Evolutionary conservation across 176 grass and related monocot species (phyloP).

Genomic region (Aegilops sharonensis): DNA sequence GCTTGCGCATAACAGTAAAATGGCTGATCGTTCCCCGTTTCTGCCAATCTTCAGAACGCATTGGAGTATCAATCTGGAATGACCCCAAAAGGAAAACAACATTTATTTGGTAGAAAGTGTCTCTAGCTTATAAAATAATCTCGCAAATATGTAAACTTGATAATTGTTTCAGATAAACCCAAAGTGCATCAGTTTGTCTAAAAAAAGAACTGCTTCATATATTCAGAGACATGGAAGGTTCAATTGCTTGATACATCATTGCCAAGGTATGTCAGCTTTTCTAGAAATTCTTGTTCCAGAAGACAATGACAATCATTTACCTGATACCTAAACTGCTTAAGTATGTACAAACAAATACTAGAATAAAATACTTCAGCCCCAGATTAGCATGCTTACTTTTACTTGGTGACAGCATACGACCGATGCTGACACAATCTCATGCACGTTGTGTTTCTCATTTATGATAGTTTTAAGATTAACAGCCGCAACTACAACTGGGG

Average conservation of each 20-base stretch:
- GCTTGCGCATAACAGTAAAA: conserved; percentile 95
- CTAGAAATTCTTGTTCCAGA: conserved; percentile 9
- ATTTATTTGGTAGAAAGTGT: conserved; percentile 24
- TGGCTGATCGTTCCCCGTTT: conserved; percentile 57
- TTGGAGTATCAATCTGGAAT: conserved; percentile 87
- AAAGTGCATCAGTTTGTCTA: not conserved
- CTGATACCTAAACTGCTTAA: not conserved
- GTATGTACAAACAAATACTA: conserved; percentile 19
- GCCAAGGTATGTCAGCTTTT: conserved; percentile 5
- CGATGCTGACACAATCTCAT: conserved; percentile 98
- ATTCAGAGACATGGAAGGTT: not conserved
- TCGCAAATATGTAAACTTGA: not conserved
- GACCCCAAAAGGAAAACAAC: not conserved
- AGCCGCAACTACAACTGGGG: conserved; percentile 70
- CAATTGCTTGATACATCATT: conserved; percentile 7
- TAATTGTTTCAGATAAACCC: not conserved
- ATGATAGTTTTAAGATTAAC: conserved; percentile 95
- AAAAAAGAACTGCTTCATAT: not conserved
- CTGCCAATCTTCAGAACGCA: conserved; percentile 81
- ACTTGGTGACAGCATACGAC: conserved; percentile 86
- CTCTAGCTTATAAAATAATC: not conserved
- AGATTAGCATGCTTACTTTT: conserved; percentile 61
- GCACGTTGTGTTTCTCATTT: conserved; percentile 73
- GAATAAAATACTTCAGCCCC: not conserved
- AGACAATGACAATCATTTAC: not conserved